phyloP scores from a whole-genome alignment of 352 stramenopile species.

The Pythium coloratum region DNA sequence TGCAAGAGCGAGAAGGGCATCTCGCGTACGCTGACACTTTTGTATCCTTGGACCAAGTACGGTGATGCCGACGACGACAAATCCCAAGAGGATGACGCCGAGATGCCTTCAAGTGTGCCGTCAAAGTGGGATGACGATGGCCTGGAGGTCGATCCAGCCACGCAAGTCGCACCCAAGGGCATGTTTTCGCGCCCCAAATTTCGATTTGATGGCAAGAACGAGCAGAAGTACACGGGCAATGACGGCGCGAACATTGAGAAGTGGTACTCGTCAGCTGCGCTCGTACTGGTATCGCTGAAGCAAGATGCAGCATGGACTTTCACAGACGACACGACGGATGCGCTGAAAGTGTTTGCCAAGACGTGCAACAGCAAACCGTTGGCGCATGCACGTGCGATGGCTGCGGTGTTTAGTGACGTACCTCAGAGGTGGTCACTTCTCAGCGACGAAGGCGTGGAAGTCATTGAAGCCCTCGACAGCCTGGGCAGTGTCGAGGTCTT shows the following conservation, averaged over 20 bases:
- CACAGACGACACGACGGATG: neutral
- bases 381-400: constrained; percentile 2
- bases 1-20: constrained; percentile 3
- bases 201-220: constrained; percentile 7
- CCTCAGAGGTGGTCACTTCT: neutral
- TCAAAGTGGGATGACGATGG: neutral
- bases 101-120: neutral
- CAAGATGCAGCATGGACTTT: neutral
- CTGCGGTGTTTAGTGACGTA: neutral
- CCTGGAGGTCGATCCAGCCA: constrained; percentile 2
- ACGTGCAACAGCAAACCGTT: neutral
- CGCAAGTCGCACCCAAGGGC: constrained; percentile 7
- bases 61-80: neutral
- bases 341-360: neutral
- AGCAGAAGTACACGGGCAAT: constrained; percentile 10
- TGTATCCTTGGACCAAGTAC: neutral
- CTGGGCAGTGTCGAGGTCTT: neutral
- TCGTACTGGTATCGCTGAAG: constrained; percentile 14
- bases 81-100: neutral
- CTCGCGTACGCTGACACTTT: neutral
- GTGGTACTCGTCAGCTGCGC: constrained; percentile 21
- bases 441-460: neutral
- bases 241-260: constrained; percentile 13
- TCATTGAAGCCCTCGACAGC: neutral
- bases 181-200: neutral